Base-by-base conservation (phyloP, 352 stramenopile species). In the Phytophthora lateralis region DNA sequence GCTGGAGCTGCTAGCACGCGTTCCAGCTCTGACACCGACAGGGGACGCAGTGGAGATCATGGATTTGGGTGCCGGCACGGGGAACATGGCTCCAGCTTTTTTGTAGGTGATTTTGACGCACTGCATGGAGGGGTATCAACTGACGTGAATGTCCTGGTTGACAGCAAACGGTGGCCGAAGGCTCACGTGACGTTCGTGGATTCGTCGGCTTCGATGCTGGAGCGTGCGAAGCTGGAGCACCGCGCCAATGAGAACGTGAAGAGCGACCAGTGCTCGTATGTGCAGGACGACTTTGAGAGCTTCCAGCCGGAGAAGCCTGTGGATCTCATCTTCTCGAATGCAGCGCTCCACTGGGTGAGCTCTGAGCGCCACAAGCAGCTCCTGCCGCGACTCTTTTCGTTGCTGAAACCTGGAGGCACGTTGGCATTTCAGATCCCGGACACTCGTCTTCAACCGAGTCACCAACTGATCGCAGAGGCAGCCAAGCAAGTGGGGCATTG, bases 161-260 rank as follows among this genome's bases (percentile, higher is more conserved):
- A 18, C 35, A 41, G 35, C 6, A n/a, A 41, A n/a, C 35, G 35
- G n/a, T 41, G 35, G 35, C 35, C 35, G 6, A 18, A 18, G 3
- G 35, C 35, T 41, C 35, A 41, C 35, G 35, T 41, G 35, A 41
- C 35, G 15, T 41, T 41, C 35, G 12, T 41, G 11, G 35, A 41
- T n/a, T 41, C 35, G 3, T 41, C 35, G 1, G 0, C 35, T n/a
- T 41, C 35, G 2, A 41, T 41, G 35, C 12, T 41, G 14, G 35
- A 41, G 35, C 11, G 14, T 41, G 35, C 35, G 14, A 14, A 18
- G n/a, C 35, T 14, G 5, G 35, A 41, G 15, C 35, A 41, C 35
- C n/a, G n/a, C 4, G 35, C 14, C 5, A 41, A 41, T n/a, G 35
- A 41, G 1, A 7, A 14, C 5, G 11, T 41, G 5, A 17, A 41